Conservation (phyloP, 2,329 filamentous ascomycete genomes). For the Cylindrodendrum hubeiense region DNA sequence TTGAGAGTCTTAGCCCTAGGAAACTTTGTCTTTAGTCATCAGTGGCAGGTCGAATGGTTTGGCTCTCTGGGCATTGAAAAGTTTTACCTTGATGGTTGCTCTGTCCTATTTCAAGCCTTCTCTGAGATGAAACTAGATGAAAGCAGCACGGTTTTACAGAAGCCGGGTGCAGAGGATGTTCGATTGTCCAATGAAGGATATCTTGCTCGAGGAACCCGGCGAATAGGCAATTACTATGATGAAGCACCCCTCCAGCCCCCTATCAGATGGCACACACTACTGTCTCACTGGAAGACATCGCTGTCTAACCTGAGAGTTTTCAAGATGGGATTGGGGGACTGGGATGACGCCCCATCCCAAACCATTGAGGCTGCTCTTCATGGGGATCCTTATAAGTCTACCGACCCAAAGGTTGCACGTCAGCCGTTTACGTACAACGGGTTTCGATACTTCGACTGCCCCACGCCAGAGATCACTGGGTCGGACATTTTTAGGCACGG, state of each 20-base stretch:
- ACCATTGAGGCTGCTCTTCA: too few species aligned
- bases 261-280: conserved; percentile 18
- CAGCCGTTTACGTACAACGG: too few species aligned
- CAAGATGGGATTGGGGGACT: conserved; percentile 6
- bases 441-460: too few species aligned
- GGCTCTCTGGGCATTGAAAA: conserved; percentile 53
- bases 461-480: too few species aligned
- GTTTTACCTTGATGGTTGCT: conserved; percentile 57
- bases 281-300: conserved; percentile 14
- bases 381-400: too few species aligned
- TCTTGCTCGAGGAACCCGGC: too few species aligned
- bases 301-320: conserved; percentile 16
- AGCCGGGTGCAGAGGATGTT: neutral
- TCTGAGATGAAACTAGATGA: too few species aligned
- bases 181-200: neutral
- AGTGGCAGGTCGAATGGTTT: conserved; percentile 61
- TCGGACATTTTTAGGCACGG: too few species aligned
- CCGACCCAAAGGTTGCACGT: too few species aligned
- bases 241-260: too few species aligned
- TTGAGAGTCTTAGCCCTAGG: conserved; percentile 54
- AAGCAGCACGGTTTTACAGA: neutral
- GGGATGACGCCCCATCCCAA: neutral
- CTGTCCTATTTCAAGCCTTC: conserved; percentile 41
- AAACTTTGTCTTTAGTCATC: conserved; percentile 55
- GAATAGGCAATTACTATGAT: too few species aligned